Percentiles rank a stretch among this genome's conserved stretches.
Conservation (phyloP, 352 stramenopile species). For the Pythium monospermum region DNA sequence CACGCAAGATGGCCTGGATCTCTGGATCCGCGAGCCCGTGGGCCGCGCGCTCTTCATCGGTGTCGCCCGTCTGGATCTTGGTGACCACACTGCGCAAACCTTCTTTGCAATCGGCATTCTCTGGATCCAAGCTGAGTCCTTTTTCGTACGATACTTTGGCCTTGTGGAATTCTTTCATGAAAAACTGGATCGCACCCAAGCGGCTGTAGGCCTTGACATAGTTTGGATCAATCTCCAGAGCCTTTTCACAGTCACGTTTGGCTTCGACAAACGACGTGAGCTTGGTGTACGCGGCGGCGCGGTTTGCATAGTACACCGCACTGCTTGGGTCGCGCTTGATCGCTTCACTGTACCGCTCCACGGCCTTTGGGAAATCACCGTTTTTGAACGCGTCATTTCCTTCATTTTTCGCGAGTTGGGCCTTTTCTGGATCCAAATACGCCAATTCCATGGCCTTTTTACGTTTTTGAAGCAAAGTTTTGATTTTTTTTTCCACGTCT, state of each 20-base stretch:
- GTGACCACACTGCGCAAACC: constrained; percentile 92
- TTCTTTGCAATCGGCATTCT: constrained; percentile 95
- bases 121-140: constrained; percentile 92
- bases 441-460: constrained; percentile 92
- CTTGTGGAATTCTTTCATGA: constrained; percentile 99
- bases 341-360: constrained; percentile 96
- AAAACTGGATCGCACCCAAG: constrained; percentile 98
- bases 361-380: constrained; percentile 91
- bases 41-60: constrained; percentile 95
- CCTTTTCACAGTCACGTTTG: constrained; percentile 96
- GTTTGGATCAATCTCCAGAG: constrained; percentile 96
- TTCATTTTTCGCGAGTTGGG: constrained; percentile 96
- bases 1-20: constrained; percentile 96
- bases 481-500: constrained; percentile 94
- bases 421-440: constrained; percentile 98
- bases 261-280: constrained; percentile 93
- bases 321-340: constrained; percentile 98
- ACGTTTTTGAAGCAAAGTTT: constrained; percentile 92
- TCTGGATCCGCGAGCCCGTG: constrained; percentile 99
- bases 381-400: constrained; percentile 98
- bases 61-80: constrained; percentile 94
- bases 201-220: constrained; percentile 99
- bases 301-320: constrained; percentile 98
- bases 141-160: constrained; percentile 96
- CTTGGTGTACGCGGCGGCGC: constrained; percentile 97